Evolutionary conservation across 176 grass and related monocot species (phyloP).

Genomic region (Puccinellia tenuiflora): DNA sequence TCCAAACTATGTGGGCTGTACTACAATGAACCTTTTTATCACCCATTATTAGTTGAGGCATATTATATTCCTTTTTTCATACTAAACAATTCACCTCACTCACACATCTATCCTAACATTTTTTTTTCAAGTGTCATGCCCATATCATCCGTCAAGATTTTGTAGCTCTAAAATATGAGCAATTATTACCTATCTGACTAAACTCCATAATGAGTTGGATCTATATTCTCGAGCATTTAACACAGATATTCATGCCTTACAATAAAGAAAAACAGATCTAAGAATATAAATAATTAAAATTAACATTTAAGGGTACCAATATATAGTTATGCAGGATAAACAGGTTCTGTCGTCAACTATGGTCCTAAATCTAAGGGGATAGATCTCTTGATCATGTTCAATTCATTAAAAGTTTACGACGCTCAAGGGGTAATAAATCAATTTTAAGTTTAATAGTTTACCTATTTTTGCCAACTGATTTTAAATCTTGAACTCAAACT

Average conservation of each 20-base stretch:
- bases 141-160: no score
- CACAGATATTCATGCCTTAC: no score
- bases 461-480: neutral
- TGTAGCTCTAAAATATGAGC: no score
- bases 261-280: no score
- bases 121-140: no score
- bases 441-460: neutral
- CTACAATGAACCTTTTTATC: neutral
- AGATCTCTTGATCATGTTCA: neutral
- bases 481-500: neutral
- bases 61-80: neutral
- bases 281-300: no score
- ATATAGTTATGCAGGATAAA: neutral
- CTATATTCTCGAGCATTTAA: no score
- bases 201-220: no score
- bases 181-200: no score
- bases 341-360: neutral
- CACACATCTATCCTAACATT: neutral
- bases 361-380: neutral
- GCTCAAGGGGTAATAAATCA: neutral
- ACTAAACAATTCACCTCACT: neutral
- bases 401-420: neutral
- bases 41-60: neutral
- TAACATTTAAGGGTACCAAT: no score
- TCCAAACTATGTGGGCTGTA: neutral